Percentiles rank a stretch among this genome's conserved stretches.
These are phyloP conservation scores for Peronospora tabacina DNA, from an alignment of 352 stramenopile species.

Conservation along the genomic window DNA sequence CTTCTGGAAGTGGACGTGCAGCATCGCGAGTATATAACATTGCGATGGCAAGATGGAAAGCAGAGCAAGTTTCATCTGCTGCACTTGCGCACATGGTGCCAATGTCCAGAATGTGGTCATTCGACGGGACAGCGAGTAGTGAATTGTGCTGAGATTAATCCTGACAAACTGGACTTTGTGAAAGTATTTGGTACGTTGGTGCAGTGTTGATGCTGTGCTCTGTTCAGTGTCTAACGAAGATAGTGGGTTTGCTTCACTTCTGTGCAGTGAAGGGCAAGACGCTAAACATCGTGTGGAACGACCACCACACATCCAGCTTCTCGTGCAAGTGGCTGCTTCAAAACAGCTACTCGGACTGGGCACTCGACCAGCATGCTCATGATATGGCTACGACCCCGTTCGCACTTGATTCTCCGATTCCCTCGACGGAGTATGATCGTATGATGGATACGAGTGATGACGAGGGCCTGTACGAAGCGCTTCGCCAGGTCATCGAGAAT, in stretches of 20 bases:
- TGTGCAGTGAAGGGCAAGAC: conserved; percentile 57
- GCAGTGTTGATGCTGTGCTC: neutral
- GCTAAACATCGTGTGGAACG: conserved; percentile 63
- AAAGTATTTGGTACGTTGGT: conserved; percentile 55
- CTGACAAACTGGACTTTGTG: conserved; percentile 50
- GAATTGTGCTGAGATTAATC: conserved; percentile 58
- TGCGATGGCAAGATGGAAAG: conserved; percentile 71
- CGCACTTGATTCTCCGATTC: conserved; percentile 39
- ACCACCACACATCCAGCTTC: conserved; percentile 64
- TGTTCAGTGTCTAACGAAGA: neutral
- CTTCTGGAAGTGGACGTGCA: conserved; percentile 64
- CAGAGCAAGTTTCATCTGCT: conserved; percentile 64
- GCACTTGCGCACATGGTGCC: conserved; percentile 73
- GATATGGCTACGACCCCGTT: conserved; percentile 45
- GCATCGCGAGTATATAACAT: conserved; percentile 58
- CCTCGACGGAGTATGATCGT: conserved; percentile 46
- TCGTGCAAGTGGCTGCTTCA: conserved; percentile 60
- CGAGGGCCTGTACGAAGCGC: conserved; percentile 51
- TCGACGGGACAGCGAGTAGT: conserved; percentile 71
- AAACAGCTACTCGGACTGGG: conserved; percentile 64
- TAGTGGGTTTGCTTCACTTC: neutral
- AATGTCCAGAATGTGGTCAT: conserved; percentile 61
- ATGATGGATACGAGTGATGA: conserved; percentile 65
- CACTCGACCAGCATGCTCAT: conserved; percentile 39
- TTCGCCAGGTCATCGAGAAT: conserved; percentile 62